A percentile compares a stretch with the other conserved stretches of the same genome.
These are phyloP conservation scores for Stagonosporopsis rhizophila DNA, from an alignment of 2,329 filamentous ascomycete genomes.

Conservation along the genomic window DNA sequence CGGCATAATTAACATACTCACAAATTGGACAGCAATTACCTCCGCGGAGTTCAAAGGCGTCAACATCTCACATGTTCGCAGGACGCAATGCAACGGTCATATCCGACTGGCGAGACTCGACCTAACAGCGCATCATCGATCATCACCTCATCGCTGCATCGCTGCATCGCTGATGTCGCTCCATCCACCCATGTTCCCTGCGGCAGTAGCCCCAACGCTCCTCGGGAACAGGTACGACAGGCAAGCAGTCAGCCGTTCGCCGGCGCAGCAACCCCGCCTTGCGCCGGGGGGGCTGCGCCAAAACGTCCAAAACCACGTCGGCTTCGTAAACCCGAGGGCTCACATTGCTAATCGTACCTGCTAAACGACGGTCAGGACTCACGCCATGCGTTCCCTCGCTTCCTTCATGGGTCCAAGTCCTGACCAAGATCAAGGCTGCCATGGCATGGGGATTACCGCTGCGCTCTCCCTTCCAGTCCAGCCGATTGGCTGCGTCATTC, in stretches of 20 bases:
- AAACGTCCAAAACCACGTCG: no score
- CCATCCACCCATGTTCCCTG: conserved; percentile 3
- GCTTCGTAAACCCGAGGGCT: no score
- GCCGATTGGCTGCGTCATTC: conserved; percentile 2
- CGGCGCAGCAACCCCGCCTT: no score
- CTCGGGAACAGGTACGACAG: not conserved
- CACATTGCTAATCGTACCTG: no score
- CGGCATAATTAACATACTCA: no score
- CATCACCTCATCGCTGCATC: not conserved
- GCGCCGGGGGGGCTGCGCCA: no score
- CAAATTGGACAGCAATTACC: not conserved
- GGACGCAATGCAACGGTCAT: not conserved
- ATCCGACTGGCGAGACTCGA: not conserved
- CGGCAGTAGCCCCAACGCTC: conserved; percentile 1
- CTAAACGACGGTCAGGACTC: no score
- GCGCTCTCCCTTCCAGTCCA: not conserved
- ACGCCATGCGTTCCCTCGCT: not conserved
- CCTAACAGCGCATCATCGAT: not conserved
- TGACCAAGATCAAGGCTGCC: not conserved
- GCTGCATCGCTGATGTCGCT: not conserved
- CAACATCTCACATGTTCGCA: not conserved
- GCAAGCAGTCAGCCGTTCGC: not conserved
- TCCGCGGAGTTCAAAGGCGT: not conserved
- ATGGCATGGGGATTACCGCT: not conserved
- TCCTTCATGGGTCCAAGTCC: no score